Conservation (phyloP, 768 basidiomycete species). For the Cystobasidium ongulense region DNA sequence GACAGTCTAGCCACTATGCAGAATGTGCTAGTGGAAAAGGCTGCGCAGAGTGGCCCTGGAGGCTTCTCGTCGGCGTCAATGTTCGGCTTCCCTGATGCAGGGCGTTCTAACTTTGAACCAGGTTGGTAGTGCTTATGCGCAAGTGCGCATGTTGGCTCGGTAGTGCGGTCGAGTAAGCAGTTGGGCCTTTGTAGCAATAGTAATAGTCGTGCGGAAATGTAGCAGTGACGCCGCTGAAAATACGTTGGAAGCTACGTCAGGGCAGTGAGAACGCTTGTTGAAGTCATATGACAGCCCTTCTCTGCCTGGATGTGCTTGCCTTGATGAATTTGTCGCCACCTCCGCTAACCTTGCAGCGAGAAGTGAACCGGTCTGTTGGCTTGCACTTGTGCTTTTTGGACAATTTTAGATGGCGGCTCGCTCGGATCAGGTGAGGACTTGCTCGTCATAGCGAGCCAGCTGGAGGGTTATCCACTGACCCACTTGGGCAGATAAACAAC, state of each 20-base stretch:
- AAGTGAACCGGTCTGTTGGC: not conserved
- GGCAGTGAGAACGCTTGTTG: too few species aligned
- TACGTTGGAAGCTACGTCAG: too few species aligned
- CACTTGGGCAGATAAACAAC: conserved; percentile 26
- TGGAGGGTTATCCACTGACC: not conserved
- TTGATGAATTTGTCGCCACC: not conserved
- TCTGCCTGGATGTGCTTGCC: not conserved
- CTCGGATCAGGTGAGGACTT: conserved; percentile 3
- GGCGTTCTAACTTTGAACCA: not conserved
- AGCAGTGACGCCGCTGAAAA: not conserved
- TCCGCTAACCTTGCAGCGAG: not conserved
- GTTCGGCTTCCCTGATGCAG: not conserved
- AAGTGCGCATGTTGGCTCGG: not conserved
- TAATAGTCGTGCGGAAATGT: not conserved
- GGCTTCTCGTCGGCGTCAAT: not conserved
- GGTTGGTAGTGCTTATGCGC: not conserved
- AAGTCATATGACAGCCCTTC: too few species aligned
- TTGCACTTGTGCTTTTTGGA: not conserved
- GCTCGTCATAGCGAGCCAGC: too few species aligned
- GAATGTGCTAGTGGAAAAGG: conserved; percentile 65
- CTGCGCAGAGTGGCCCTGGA: conserved; percentile 31
- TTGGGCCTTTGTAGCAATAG: not conserved
- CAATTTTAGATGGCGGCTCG: conserved; percentile 9
- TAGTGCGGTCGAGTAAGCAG: too few species aligned
- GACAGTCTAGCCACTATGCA: conserved; percentile 71